A percentile compares a stretch with the other conserved stretches of the same genome.
Evolutionary conservation across 495 filamentous ascomycete genomes (phyloP).

Genomic region (Viridothelium virens): DNA sequence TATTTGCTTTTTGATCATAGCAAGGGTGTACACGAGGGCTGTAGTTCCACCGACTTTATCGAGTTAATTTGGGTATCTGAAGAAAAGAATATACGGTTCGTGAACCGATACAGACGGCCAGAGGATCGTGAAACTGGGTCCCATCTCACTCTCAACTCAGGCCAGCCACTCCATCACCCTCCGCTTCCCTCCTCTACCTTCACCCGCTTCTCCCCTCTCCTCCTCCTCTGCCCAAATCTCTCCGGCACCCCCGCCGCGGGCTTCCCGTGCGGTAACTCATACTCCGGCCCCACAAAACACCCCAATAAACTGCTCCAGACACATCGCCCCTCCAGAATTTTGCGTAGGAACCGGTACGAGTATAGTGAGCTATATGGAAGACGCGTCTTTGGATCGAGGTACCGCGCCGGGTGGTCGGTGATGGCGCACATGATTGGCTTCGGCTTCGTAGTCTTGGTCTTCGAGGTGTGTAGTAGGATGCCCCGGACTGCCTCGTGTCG

Average conservation of each 20-base stretch:
- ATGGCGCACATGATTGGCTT: constrained; percentile 26
- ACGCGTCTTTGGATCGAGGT: constrained; percentile 35
- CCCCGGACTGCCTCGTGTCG: background rate
- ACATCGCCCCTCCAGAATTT: constrained; percentile 30
- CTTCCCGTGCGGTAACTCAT: constrained; percentile 19
- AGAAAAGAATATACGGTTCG: background rate
- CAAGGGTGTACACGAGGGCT: no score
- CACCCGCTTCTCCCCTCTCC: background rate
- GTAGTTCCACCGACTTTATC: no score
- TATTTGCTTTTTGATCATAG: background rate
- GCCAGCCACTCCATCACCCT: background rate
- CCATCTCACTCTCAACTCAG: background rate
- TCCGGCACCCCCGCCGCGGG: constrained; percentile 35
- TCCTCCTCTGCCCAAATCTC: constrained; percentile 26
- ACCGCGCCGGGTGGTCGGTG: constrained; percentile 28
- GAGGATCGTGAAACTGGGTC: no score
- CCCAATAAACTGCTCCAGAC: constrained; percentile 33
- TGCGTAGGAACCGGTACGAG: constrained; percentile 30
- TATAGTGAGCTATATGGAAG: constrained; percentile 31
- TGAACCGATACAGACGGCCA: background rate
- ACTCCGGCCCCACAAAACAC: constrained; percentile 31
- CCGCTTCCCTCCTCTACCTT: background rate
- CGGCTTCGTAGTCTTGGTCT: background rate
- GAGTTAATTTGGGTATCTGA: background rate
- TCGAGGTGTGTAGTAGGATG: background rate